Conservation (phyloP, 2,329 filamentous ascomycete species). For the Alternaria consortialis region DNA sequence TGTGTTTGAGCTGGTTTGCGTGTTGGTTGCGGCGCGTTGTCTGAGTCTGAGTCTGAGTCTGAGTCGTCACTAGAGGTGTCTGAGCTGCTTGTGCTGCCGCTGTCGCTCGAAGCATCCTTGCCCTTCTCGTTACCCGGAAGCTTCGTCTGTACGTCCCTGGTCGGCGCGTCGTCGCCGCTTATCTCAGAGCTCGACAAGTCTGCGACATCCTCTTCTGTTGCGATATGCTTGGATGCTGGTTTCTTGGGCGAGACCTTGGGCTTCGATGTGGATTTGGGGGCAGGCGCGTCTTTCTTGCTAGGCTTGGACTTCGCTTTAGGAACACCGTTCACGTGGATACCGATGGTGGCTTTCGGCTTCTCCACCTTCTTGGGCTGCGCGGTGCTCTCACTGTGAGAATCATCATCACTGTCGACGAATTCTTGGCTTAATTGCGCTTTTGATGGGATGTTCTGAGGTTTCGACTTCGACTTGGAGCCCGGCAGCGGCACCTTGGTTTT, state of each 20-base stretch:
- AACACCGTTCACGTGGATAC: conserved; percentile 41
- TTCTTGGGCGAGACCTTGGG: conserved; percentile 26
- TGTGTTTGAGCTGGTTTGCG: conserved; percentile 24
- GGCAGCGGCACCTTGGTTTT: conserved; percentile 48
- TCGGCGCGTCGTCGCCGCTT: conserved; percentile 31
- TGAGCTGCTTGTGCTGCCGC: conserved; percentile 30
- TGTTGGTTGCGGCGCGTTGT: conserved; percentile 30
- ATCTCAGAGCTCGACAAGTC: conserved; percentile 38
- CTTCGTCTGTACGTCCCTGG: conserved; percentile 29
- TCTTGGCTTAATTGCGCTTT: conserved; percentile 48
- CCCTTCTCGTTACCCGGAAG: conserved; percentile 22
- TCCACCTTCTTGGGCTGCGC: conserved; percentile 24
- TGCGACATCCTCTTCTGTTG: conserved; percentile 32
- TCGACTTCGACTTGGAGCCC: conserved; percentile 38
- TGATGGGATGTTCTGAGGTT: conserved; percentile 26
- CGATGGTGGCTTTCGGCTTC: conserved; percentile 42
- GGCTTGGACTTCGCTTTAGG: conserved; percentile 29
- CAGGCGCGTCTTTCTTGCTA: conserved; percentile 15
- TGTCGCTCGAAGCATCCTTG: conserved; percentile 24
- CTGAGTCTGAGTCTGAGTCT: conserved; percentile 49
- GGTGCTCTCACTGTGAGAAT: conserved; percentile 36
- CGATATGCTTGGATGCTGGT: conserved; percentile 33
- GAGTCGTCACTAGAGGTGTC: conserved; percentile 52
- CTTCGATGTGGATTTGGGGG: conserved; percentile 23
- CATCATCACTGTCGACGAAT: conserved; percentile 45